These are phyloP conservation scores for Lepiota brunneoincarnata DNA, from an alignment of 768 basidiomycete genomes.

Conservation along the genomic window DNA sequence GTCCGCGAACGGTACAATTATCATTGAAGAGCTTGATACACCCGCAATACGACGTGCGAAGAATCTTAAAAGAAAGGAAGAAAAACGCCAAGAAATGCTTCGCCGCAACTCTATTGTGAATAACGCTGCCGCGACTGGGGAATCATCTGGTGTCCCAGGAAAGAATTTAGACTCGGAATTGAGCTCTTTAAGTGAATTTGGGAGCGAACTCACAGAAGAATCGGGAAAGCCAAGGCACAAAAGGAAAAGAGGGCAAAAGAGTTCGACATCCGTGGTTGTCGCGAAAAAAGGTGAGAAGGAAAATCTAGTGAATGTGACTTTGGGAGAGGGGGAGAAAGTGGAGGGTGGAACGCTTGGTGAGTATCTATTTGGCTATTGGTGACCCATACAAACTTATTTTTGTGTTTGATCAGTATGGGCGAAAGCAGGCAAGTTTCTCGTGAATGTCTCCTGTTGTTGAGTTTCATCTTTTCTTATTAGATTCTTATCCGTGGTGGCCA, in stretches of 20 bases:
- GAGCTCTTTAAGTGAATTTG: slow-evolving; percentile 45
- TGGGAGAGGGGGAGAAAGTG: slow-evolving; percentile 16
- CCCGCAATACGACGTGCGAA: slow-evolving; percentile 65
- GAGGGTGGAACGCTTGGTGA: slow-evolving; percentile 62
- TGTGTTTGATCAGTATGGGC: slow-evolving; percentile 67
- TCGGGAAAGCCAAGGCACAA: background rate
- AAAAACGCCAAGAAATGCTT: slow-evolving; percentile 10
- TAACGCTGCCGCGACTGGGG: background rate
- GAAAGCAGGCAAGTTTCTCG: slow-evolving; percentile 54
- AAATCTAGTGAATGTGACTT: slow-evolving; percentile 4
- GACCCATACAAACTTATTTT: slow-evolving; percentile 1
- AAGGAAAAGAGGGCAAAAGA: slow-evolving; percentile 12
- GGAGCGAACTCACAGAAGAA: slow-evolving; percentile 17
- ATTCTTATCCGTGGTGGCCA: slow-evolving; percentile 85
- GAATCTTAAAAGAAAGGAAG: slow-evolving; percentile 25
- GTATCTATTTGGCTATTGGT: slow-evolving; percentile 4
- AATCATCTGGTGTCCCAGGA: background rate
- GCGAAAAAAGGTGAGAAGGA: slow-evolving; percentile 13
- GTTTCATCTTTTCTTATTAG: slow-evolving; percentile 31
- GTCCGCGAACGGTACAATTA: slow-evolving; percentile 45
- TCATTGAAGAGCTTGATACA: slow-evolving; percentile 73
- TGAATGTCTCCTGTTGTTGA: background rate
- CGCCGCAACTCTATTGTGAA: background rate
- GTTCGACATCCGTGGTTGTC: slow-evolving; percentile 3
- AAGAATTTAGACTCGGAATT: slow-evolving; percentile 35